Conservation (phyloP, 257 asterid species). For the Solanum sejunctum region DNA sequence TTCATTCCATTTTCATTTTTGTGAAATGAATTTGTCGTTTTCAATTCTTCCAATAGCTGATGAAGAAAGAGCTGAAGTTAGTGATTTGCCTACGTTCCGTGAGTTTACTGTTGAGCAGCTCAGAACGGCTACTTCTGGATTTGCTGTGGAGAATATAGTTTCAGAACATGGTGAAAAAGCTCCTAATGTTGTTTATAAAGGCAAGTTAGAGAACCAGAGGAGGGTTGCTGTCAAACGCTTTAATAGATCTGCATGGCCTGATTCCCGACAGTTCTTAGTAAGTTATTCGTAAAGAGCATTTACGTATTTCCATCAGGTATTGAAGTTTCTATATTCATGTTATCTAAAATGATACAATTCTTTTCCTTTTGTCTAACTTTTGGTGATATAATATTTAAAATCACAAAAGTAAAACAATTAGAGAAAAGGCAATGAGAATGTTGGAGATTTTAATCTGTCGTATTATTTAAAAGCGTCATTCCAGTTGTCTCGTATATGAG, state of each 20-base stretch:
- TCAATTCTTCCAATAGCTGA: slow-evolving; percentile 16
- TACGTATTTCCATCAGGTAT: neutral
- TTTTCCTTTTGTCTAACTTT: neutral
- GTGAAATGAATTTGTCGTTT: neutral
- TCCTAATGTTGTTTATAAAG: slow-evolving; percentile 35
- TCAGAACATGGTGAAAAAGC: slow-evolving; percentile 98
- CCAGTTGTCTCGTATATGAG: neutral
- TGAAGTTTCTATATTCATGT: neutral
- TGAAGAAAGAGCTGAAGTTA: slow-evolving; percentile 49
- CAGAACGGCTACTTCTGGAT: slow-evolving; percentile 73
- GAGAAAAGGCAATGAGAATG: neutral
- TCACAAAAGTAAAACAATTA: neutral
- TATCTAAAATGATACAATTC: neutral
- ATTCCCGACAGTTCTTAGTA: slow-evolving; percentile 71
- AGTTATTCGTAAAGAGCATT: slow-evolving; percentile 1
- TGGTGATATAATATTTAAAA: neutral
- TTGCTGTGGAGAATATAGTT: slow-evolving; percentile 85
- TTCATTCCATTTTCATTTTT: neutral
- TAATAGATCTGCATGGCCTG: slow-evolving; percentile 38
- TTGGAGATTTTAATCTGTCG: neutral
- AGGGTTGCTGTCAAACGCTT: slow-evolving; percentile 90
- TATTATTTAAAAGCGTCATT: neutral
- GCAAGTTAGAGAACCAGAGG: slow-evolving; percentile 70
- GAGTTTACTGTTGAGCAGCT: slow-evolving; percentile 81
- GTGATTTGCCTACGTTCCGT: slow-evolving; percentile 69